Evolutionary conservation across 257 asterid genomes (phyloP).

Genomic region (Gentiana macrophylla): DNA sequence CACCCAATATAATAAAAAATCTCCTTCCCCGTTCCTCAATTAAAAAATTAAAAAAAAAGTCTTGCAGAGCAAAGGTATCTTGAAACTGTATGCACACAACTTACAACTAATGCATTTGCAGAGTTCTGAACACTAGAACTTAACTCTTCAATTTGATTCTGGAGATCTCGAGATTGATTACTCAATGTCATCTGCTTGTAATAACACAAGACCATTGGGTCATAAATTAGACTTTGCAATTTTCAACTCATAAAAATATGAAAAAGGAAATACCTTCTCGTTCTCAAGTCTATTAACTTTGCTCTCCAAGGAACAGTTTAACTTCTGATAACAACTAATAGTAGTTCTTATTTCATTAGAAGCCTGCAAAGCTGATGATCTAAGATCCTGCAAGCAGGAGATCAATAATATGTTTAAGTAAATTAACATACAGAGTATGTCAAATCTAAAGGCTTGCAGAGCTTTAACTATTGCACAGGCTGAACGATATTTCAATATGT

Average conservation of each 20-base stretch:
- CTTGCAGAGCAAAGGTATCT: too few species aligned
- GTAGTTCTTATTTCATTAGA: constrained; percentile 35
- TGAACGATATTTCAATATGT: constrained; percentile 11
- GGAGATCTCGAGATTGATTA: constrained; percentile 48
- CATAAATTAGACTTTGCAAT: constrained; percentile 1
- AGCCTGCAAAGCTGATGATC: constrained; percentile 38
- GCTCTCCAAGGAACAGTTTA: constrained; percentile 38
- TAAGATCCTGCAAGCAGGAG: constrained; percentile 43
- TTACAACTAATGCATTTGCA: constrained; percentile 32
- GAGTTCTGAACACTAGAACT: constrained; percentile 37
- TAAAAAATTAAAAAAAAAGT: too few species aligned
- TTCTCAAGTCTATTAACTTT: constrained; percentile 47
- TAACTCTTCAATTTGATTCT: constrained; percentile 43
- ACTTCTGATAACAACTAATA: constrained; percentile 34
- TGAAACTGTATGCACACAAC: constrained; percentile 17
- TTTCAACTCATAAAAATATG: constrained; percentile 3
- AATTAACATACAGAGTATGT: too few species aligned
- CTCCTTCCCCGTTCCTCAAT: too few species aligned
- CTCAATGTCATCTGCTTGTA: constrained; percentile 37
- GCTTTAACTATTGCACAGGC: too few species aligned
- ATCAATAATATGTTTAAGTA: neutral
- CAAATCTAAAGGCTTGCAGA: too few species aligned
- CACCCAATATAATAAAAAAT: too few species aligned
- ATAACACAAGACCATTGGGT: constrained; percentile 2
- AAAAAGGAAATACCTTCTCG: constrained; percentile 52